These are phyloP conservation scores for Teratosphaeria pseudoeucalypti DNA, from an alignment of 2,329 filamentous ascomycete species.

Conservation along the genomic window DNA sequence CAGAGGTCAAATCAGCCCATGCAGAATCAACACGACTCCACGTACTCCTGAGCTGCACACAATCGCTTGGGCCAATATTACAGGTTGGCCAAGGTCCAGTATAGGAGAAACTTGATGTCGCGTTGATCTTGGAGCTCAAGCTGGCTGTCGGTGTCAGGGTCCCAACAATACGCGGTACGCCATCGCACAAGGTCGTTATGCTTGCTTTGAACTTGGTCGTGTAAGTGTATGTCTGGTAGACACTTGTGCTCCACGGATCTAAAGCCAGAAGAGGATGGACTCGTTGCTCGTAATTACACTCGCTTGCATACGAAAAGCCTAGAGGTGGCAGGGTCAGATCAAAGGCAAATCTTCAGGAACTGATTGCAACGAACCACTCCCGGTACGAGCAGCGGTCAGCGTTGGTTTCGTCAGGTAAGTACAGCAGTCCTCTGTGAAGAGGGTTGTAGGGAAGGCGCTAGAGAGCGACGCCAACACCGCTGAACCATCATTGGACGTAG, in stretches of 20 bases:
- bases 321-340: not conserved
- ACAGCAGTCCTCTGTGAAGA: not conserved
- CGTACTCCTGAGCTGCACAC: not conserved
- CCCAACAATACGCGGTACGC: not conserved
- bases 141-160: not conserved
- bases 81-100: not conserved
- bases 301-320: not conserved
- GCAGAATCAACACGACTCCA: not conserved
- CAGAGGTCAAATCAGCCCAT: not conserved
- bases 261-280: not conserved
- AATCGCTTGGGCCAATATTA: not conserved
- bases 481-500: not conserved
- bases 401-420: not conserved
- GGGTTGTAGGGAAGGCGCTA: not conserved
- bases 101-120: not conserved
- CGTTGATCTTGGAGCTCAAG: not conserved
- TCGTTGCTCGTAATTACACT: not conserved
- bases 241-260: not conserved
- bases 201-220: not conserved
- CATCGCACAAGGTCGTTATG: not conserved
- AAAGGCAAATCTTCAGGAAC: not conserved
- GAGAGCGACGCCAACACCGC: not conserved
- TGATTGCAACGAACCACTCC: not conserved
- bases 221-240: not conserved
- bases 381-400: not conserved